phyloP scores from a whole-genome alignment of 495 filamentous ascomycete genomes.

The Penicillium cosmopolitanum region DNA sequence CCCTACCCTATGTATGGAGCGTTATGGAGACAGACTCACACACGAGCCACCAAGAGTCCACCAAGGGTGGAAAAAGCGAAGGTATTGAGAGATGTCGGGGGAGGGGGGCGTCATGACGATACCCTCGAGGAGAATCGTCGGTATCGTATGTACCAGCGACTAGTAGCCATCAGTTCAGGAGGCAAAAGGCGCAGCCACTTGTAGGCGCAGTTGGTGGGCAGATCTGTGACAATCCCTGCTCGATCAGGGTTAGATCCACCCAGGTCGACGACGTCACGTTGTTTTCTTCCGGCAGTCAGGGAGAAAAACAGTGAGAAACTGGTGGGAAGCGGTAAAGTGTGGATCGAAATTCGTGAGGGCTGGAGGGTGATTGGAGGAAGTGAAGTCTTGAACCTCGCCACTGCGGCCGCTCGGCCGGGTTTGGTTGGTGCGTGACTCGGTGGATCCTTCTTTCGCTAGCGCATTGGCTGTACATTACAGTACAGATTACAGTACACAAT shows the following conservation, averaged over 20 bases:
- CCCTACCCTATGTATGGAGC: slow-evolving; percentile 3
- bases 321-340: slow-evolving; percentile 1
- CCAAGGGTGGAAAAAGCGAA: neutral
- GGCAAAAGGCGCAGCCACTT: slow-evolving; percentile 7
- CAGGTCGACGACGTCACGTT: slow-evolving; percentile 34
- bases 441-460: neutral
- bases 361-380: neutral
- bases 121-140: neutral
- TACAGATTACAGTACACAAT: neutral
- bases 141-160: no score
- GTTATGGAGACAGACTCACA: slow-evolving; percentile 1
- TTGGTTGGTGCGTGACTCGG: slow-evolving; percentile 40
- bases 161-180: neutral
- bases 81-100: slow-evolving; percentile 3
- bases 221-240: slow-evolving; percentile 18
- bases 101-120: slow-evolving; percentile 6
- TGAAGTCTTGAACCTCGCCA: slow-evolving; percentile 28
- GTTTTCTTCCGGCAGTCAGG: slow-evolving; percentile 5
- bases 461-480: slow-evolving; percentile 4
- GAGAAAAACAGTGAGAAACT: slow-evolving; percentile 4
- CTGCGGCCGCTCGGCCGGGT: slow-evolving; percentile 8
- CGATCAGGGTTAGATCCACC: slow-evolving; percentile 10
- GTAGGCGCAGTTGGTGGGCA: slow-evolving; percentile 2
- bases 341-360: neutral
- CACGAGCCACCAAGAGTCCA: slow-evolving; percentile 4